Evolutionary conservation across 176 grass and related monocot genomes (phyloP), one percentile per base, ranked within the genome.

Genomic region (Raddia distichophylla): DNA sequence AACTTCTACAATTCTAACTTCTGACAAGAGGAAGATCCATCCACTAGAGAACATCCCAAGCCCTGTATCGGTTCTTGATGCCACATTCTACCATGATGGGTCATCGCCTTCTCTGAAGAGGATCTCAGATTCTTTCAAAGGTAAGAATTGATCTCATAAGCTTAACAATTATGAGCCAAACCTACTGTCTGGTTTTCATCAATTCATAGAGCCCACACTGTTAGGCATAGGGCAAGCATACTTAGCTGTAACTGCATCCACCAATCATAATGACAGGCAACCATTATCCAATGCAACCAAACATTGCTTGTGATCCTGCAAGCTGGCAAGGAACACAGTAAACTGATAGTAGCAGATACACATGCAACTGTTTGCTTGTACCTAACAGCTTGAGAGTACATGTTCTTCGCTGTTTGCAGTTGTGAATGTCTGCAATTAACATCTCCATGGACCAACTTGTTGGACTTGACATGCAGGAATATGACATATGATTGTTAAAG

Each of bases 61-160:
- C 84, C 90, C 87, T 52, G 73, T 93, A 53, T 93, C 93, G 22
- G 83, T 96, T 71, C 85, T 90, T 76, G 86, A 90, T 62, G 71
- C 65, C 20, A 73, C 80, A 17, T 85, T 86, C 66, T 90, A 66
- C 82, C 83, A 84, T 18, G 88, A 93, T 12, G 75, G 69, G 16
- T 65, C 76, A 4, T 34, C 64, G 15, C 82, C 73, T 69, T 80
- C 83, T 2, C 33, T 81, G 71, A 88, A 73, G 79, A 88, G 45
- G 79, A 78, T 82, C 52, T 81, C 87, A 19, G 76, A 95, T 80
- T 81, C 72, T 13, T 84, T 86, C 71, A 84, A 88, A 93, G 86
- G 93, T 93, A 71, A 96, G 86, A 27, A 67, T 74, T 56, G 3
- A 69, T 58, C 63, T 78, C 5, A 48, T 15, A 61, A 87, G 50